These are phyloP conservation scores for Phytophthora kernoviae DNA, from an alignment of 352 stramenopile genomes.

Conservation along the genomic window DNA sequence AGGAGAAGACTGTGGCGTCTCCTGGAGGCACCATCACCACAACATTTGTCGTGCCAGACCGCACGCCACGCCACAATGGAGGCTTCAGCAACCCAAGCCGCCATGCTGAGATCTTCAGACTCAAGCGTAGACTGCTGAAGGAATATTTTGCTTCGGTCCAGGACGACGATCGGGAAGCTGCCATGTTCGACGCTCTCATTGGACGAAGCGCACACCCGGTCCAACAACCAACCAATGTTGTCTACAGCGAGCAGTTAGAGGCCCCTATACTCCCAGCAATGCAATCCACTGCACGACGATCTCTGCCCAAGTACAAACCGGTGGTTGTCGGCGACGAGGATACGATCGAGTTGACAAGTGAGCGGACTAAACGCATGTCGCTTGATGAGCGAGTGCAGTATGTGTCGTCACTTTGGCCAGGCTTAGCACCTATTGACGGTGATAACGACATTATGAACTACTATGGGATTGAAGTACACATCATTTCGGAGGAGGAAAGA, in stretches of 20 bases:
- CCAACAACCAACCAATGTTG: conserved; percentile 12
- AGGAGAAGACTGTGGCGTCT: conserved; percentile 63
- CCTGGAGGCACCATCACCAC: conserved; percentile 60
- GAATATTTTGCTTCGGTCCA: conserved; percentile 55
- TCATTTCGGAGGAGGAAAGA: conserved; percentile 69
- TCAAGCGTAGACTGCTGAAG: conserved; percentile 68
- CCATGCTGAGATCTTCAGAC: conserved; percentile 67
- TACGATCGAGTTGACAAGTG: conserved; percentile 44
- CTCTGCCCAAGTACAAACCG: conserved; percentile 56
- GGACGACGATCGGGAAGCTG: conserved; percentile 37
- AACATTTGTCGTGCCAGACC: conserved; percentile 38
- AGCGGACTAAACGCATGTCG: conserved; percentile 43
- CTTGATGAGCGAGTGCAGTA: conserved; percentile 69
- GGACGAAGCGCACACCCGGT: conserved; percentile 21
- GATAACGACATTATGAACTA: conserved; percentile 81
- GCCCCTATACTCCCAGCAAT: conserved; percentile 14
- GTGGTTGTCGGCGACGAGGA: conserved; percentile 53
- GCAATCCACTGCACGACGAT: conserved; percentile 6
- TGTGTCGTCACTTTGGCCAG: conserved; percentile 70
- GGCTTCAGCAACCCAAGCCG: conserved; percentile 78
- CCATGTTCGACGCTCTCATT: conserved; percentile 41
- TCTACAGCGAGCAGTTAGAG: conserved; percentile 2
- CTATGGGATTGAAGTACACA: conserved; percentile 76
- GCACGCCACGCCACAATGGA: conserved; percentile 63
- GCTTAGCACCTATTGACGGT: conserved; percentile 61